Evolutionary conservation across 2,329 filamentous ascomycete species (phyloP).

Genomic region (Plectosphaerella sp.): DNA sequence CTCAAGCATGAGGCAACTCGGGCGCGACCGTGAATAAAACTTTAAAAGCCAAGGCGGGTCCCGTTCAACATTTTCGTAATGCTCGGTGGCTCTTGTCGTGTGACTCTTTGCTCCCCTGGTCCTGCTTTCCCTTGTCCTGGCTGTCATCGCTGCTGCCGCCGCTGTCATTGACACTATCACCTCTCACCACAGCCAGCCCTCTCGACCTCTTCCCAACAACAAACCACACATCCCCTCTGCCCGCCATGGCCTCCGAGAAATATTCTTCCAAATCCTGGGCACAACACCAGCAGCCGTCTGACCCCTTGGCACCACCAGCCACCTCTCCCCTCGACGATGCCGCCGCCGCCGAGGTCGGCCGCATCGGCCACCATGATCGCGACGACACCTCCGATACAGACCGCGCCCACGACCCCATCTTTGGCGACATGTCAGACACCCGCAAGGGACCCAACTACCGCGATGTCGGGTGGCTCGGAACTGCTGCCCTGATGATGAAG

Average conservation of each 20-base stretch:
- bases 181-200: background rate
- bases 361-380: background rate
- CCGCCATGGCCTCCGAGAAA: background rate
- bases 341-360: background rate
- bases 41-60: background rate
- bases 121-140: background rate
- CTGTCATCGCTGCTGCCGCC: background rate
- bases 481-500: conserved; percentile 38
- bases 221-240: background rate
- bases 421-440: conserved; percentile 23
- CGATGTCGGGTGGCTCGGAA: conserved; percentile 36
- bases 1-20: background rate
- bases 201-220: background rate
- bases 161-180: background rate
- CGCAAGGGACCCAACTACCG: conserved; percentile 24
- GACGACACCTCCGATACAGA: background rate
- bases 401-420: conserved; percentile 22
- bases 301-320: background rate
- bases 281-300: background rate
- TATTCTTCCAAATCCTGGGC: background rate
- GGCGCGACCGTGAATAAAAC: background rate
- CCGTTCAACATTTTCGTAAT: background rate
- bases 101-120: background rate
- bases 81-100: background rate
- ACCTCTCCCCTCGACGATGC: background rate